Percentiles rank a stretch among this genome's conserved stretches.
Conservation (phyloP, 805 yeast species). For the Sugiyamaella floridensis region DNA sequence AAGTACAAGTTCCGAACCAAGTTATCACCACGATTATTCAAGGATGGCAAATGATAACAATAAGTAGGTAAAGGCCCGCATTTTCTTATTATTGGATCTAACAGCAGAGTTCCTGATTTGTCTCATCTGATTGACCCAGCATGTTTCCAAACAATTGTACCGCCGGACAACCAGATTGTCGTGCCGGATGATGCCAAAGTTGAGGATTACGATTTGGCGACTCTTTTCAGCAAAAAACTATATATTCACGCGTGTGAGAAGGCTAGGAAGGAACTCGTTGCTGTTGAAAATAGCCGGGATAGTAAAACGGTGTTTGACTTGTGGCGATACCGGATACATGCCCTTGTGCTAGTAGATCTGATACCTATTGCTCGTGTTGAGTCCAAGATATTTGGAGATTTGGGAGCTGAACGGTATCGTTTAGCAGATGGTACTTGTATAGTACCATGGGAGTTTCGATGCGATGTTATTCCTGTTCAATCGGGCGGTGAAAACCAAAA, state of each 20-base stretch:
- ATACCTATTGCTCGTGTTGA: conserved; percentile 30
- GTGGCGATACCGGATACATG: conserved; percentile 27
- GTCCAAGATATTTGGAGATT: conserved; percentile 22
- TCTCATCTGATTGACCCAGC: neutral
- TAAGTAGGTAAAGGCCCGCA: neutral
- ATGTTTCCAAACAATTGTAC: conserved; percentile 1
- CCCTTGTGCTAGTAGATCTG: conserved; percentile 25
- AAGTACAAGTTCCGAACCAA: no score
- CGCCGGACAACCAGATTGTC: neutral
- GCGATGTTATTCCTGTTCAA: conserved; percentile 27
- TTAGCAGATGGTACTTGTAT: conserved; percentile 18
- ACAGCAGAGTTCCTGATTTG: neutral
- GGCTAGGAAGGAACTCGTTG: conserved; percentile 17
- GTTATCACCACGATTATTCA: no score
- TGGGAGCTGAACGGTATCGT: conserved; percentile 21
- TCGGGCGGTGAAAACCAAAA: conserved; percentile 30
- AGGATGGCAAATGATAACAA: no score
- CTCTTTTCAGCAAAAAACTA: conserved; percentile 19
- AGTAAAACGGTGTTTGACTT: conserved; percentile 19
- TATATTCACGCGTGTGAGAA: conserved; percentile 24
- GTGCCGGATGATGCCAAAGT: neutral
- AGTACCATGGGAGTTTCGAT: conserved; percentile 30
- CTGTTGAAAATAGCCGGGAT: conserved; percentile 8
- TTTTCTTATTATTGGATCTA: neutral
- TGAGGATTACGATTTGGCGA: conserved; percentile 6